Conservation (phyloP, 805 yeast genomes). For the Priceomyces carsonii region DNA sequence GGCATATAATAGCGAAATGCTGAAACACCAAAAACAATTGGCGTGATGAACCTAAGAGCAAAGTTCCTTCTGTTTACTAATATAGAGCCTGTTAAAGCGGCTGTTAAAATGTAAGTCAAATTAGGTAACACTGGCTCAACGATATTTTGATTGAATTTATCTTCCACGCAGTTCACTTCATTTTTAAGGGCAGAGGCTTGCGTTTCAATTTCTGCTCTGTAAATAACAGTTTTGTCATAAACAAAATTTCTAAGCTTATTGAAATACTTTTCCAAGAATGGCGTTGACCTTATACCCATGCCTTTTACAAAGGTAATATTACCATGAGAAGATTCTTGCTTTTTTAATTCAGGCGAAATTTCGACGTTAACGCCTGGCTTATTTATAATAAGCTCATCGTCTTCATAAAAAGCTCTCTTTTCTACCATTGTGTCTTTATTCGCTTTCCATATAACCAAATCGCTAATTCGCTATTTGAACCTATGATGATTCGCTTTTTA, state of each 20-base stretch:
- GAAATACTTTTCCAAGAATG: slow-evolving; percentile 45
- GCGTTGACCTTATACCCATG: slow-evolving; percentile 53
- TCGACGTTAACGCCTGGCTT: slow-evolving; percentile 49
- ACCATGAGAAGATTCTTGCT: slow-evolving; percentile 40
- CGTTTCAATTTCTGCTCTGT: slow-evolving; percentile 46
- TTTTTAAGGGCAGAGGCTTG: slow-evolving; percentile 48
- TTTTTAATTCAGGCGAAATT: slow-evolving; percentile 36
- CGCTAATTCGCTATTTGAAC: background rate
- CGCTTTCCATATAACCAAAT: background rate
- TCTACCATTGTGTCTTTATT: slow-evolving; percentile 10
- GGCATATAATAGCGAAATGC: slow-evolving; percentile 54
- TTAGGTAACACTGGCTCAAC: slow-evolving; percentile 59
- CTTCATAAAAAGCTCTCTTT: slow-evolving; percentile 51
- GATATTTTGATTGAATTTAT: slow-evolving; percentile 34
- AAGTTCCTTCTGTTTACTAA: slow-evolving; percentile 47
- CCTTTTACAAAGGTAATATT: slow-evolving; percentile 48
- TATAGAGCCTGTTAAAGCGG: slow-evolving; percentile 58
- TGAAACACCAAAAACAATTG: slow-evolving; percentile 49
- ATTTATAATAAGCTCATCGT: slow-evolving; percentile 48
- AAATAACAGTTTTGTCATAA: slow-evolving; percentile 35
- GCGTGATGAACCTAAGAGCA: slow-evolving; percentile 52
- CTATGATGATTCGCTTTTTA: too few relatives aligned
- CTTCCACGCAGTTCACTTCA: slow-evolving; percentile 35
- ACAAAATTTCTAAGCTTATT: slow-evolving; percentile 40
- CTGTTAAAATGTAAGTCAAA: slow-evolving; percentile 54